A percentile compares a stretch with the other conserved stretches of the same genome.
These are phyloP conservation scores for Gentiana straminea DNA, from an alignment of 257 asterid species.

Conservation along the genomic window DNA sequence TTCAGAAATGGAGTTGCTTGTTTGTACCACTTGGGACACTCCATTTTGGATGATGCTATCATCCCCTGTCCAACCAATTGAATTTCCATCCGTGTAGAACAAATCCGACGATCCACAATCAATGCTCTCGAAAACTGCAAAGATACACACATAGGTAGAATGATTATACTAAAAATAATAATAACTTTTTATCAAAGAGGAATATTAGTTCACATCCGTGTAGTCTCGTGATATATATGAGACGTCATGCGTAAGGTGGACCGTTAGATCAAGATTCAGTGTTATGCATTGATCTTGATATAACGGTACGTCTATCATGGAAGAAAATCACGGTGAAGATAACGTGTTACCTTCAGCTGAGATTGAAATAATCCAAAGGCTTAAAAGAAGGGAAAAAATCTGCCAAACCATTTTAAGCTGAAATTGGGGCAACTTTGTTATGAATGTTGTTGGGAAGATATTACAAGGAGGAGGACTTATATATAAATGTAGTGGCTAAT, in stretches of 20 bases:
- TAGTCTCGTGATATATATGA: too few relatives aligned
- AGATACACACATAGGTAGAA: background rate
- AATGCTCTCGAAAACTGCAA: constrained; percentile 19
- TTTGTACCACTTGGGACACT: constrained; percentile 12
- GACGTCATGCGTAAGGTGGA: too few relatives aligned
- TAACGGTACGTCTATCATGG: background rate
- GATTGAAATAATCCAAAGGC: constrained; percentile 17
- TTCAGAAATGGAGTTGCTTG: constrained; percentile 14
- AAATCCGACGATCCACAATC: constrained; percentile 37
- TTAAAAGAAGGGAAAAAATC: constrained; percentile 4
- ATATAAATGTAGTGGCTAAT: too few relatives aligned
- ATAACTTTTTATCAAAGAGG: too few relatives aligned
- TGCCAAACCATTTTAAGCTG: constrained; percentile 11
- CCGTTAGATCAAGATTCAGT: too few relatives aligned
- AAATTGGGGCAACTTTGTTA: too few relatives aligned
- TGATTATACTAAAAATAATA: background rate
- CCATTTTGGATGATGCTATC: constrained; percentile 14
- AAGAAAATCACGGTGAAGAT: background rate
- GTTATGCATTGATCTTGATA: too few relatives aligned
- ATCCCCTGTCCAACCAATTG: constrained; percentile 24
- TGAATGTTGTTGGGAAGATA: too few relatives aligned
- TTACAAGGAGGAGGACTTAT: too few relatives aligned
- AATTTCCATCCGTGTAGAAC: constrained; percentile 12
- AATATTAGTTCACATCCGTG: too few relatives aligned
- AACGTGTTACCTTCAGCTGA: constrained; percentile 15